Percentiles rank a stretch among this genome's conserved stretches.
Conservation (phyloP, 208 protist genomes). For the Crithidia brevicula region DNA sequence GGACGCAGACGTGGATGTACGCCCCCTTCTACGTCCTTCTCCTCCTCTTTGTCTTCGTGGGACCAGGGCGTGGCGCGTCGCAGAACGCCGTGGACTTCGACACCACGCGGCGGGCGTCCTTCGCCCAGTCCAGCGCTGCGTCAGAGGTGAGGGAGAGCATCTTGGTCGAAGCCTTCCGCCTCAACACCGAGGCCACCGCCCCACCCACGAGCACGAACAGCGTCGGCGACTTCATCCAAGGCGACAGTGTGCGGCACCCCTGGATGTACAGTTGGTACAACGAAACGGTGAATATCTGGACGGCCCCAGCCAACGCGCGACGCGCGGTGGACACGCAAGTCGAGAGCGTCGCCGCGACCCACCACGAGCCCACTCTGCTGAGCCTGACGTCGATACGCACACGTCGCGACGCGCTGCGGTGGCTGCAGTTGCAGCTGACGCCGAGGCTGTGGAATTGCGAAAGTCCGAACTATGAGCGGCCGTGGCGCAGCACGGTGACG, state of each 20-base stretch:
- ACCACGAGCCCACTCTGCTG: conserved; percentile 20
- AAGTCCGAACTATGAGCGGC: background rate
- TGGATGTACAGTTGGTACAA: conserved; percentile 53
- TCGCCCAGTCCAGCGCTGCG: background rate
- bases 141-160: conserved; percentile 15
- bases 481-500: conserved; percentile 16
- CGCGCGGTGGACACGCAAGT: conserved; percentile 29
- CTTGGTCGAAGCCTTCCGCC: conserved; percentile 38
- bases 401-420: conserved; percentile 23
- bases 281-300: conserved; percentile 31
- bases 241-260: conserved; percentile 28
- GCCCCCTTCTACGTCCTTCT: conserved; percentile 32
- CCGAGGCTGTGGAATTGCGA: conserved; percentile 28
- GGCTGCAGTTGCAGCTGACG: conserved; percentile 22
- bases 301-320: conserved; percentile 20
- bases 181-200: conserved; percentile 32
- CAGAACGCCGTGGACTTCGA: conserved; percentile 18
- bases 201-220: conserved; percentile 2
- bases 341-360: background rate
- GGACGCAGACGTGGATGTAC: conserved; percentile 26
- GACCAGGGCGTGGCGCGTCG: background rate
- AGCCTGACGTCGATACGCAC: conserved; percentile 18
- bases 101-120: conserved; percentile 7
- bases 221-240: conserved; percentile 22
- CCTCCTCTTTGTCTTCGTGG: conserved; percentile 25